Conservation (phyloP, 2,329 filamentous ascomycete species). For the Thyridium curvatum region DNA sequence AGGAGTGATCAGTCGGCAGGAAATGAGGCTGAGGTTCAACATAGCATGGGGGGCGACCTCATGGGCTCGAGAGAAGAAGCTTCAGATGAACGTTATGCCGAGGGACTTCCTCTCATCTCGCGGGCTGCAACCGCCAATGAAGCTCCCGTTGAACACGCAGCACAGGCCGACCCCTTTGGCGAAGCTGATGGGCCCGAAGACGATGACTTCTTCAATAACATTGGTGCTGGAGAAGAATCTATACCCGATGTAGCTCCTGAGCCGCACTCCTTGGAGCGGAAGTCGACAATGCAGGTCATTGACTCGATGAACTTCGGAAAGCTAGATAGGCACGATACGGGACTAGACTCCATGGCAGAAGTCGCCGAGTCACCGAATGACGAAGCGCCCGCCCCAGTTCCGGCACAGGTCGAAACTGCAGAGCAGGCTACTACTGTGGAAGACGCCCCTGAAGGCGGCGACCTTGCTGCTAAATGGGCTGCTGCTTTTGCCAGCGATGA, state of each 20-base stretch:
- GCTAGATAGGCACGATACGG: conserved; percentile 12
- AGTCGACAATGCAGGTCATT: conserved; percentile 64
- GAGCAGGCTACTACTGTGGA: conserved; percentile 10
- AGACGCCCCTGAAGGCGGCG: conserved; percentile 37
- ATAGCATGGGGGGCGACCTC: conserved; percentile 36
- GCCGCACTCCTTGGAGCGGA: conserved; percentile 48
- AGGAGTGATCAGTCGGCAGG: background rate
- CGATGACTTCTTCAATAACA: conserved; percentile 58
- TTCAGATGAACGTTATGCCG: conserved; percentile 58
- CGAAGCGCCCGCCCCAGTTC: background rate
- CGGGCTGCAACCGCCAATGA: conserved; percentile 25
- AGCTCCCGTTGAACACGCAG: background rate
- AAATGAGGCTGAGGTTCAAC: conserved; percentile 12
- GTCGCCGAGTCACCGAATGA: conserved; percentile 13
- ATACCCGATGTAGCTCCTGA: conserved; percentile 8
- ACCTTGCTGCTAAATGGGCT: conserved; percentile 77
- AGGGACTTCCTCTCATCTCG: conserved; percentile 58
- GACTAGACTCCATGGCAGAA: conserved; percentile 21
- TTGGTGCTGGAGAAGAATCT: conserved; percentile 13
- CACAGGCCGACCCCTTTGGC: conserved; percentile 17
- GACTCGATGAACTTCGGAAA: conserved; percentile 35
- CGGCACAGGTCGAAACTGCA: conserved; percentile 1
- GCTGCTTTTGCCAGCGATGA: conserved; percentile 68
- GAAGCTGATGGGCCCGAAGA: conserved; percentile 24
- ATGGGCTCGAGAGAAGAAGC: conserved; percentile 32